These are phyloP conservation scores for Cunninghamia lanceolata DNA, from an alignment of 75 land plant species.

Conservation along the genomic window DNA sequence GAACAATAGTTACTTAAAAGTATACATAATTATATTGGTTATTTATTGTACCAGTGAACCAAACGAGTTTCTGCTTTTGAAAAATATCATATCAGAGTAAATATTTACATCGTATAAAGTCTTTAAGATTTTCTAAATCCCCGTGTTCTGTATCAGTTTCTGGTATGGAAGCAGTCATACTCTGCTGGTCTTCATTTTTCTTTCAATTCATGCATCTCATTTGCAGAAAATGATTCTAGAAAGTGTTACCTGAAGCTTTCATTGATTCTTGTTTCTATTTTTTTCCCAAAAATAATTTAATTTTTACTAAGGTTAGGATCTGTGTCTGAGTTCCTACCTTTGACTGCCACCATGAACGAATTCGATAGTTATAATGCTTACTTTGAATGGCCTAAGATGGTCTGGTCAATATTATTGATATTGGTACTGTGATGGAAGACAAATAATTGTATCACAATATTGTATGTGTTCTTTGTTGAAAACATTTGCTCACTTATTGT, in stretches of 20 bases:
- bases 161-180: too few relatives aligned
- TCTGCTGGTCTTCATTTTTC: too few relatives aligned
- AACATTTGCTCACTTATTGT: neutral
- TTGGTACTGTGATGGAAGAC: neutral
- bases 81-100: too few relatives aligned
- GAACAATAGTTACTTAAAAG: neutral
- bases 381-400: neutral
- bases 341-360: neutral
- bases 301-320: neutral
- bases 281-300: neutral
- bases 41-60: neutral
- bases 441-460: neutral
- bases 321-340: neutral
- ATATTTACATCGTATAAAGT: too few relatives aligned
- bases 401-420: neutral
- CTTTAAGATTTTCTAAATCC: too few relatives aligned
- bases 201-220: too few relatives aligned
- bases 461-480: neutral
- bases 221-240: too few relatives aligned
- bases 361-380: neutral
- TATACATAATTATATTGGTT: too few relatives aligned
- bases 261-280: neutral
- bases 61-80: neutral
- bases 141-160: too few relatives aligned
- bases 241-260: neutral